Evolutionary conservation across 768 basidiomycete species (phyloP).

Genomic region (Gyrodon lividus): DNA sequence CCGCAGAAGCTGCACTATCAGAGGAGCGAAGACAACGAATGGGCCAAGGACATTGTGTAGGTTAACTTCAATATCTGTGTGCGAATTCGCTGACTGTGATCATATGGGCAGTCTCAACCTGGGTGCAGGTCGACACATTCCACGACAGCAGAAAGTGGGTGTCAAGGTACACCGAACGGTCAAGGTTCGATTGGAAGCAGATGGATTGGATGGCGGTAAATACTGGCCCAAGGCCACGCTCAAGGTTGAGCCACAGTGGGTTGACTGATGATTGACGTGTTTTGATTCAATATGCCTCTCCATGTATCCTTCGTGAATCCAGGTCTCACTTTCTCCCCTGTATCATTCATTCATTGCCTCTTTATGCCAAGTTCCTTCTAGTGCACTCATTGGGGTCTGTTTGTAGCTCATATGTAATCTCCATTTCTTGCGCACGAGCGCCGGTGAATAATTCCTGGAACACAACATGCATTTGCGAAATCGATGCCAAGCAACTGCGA

Average conservation of each 20-base stretch:
- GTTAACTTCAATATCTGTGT: neutral
- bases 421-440: too few species aligned
- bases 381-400: too few species aligned
- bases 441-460: too few species aligned
- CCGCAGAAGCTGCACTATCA: constrained; percentile 37
- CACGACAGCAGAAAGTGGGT: constrained; percentile 35
- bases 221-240: constrained; percentile 44
- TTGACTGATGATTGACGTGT: constrained; percentile 29
- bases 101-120: constrained; percentile 31
- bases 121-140: constrained; percentile 42
- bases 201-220: constrained; percentile 27
- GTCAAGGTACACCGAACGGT: constrained; percentile 49
- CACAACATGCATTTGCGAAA: too few species aligned
- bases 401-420: too few species aligned
- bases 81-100: neutral
- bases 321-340: too few species aligned
- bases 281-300: too few species aligned
- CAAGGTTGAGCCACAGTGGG: constrained; percentile 38
- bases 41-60: constrained; percentile 18
- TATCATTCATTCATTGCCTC: too few species aligned
- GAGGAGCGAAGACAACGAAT: constrained; percentile 18
- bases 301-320: too few species aligned
- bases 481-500: too few species aligned
- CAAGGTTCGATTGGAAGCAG: constrained; percentile 50
- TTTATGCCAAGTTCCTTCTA: too few species aligned